These are phyloP conservation scores for Graphilbum sp. DNA, from an alignment of 2,329 filamentous ascomycete genomes.

Conservation along the genomic window DNA sequence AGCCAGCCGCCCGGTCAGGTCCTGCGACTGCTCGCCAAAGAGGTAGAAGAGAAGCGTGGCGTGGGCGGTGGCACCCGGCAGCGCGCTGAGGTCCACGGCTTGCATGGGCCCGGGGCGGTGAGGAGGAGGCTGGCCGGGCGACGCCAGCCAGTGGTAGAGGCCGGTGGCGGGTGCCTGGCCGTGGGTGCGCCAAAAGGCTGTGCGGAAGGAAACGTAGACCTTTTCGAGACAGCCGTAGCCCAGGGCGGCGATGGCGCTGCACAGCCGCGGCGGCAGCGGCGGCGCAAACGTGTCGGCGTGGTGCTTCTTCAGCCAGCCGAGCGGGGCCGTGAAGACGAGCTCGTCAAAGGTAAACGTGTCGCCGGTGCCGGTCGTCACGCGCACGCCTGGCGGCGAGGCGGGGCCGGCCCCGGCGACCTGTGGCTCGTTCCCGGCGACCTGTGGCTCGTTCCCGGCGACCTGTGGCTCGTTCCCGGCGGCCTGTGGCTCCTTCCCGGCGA, in stretches of 20 bases:
- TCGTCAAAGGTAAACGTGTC: slow-evolving; percentile 42
- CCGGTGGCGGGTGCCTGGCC: slow-evolving; percentile 34
- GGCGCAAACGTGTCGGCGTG: slow-evolving; percentile 40
- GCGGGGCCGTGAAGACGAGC: slow-evolving; percentile 48
- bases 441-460: neutral
- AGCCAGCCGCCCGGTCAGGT: slow-evolving; percentile 31
- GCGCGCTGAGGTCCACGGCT: slow-evolving; percentile 57
- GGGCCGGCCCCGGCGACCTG: too few species aligned
- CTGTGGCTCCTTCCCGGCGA: slow-evolving; percentile 14
- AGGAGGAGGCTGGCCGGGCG: slow-evolving; percentile 45
- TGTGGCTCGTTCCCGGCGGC: too few species aligned
- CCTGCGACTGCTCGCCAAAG: slow-evolving; percentile 44
- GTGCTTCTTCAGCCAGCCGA: slow-evolving; percentile 52
- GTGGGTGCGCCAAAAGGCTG: slow-evolving; percentile 51
- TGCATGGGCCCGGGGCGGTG: slow-evolving; percentile 57
- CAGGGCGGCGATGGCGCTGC: slow-evolving; percentile 44
- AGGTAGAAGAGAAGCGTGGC: slow-evolving; percentile 78
- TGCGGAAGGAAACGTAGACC: slow-evolving; percentile 54
- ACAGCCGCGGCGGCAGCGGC: slow-evolving; percentile 37
- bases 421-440: too few species aligned
- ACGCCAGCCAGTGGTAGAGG: slow-evolving; percentile 63
- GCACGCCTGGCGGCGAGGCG: too few species aligned
- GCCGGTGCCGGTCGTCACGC: slow-evolving; percentile 28
- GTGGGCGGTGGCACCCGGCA: slow-evolving; percentile 43
- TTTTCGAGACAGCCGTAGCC: slow-evolving; percentile 53